Conservation (phyloP, 176 grass and related monocot species). For the Oryza glaberrima region DNA sequence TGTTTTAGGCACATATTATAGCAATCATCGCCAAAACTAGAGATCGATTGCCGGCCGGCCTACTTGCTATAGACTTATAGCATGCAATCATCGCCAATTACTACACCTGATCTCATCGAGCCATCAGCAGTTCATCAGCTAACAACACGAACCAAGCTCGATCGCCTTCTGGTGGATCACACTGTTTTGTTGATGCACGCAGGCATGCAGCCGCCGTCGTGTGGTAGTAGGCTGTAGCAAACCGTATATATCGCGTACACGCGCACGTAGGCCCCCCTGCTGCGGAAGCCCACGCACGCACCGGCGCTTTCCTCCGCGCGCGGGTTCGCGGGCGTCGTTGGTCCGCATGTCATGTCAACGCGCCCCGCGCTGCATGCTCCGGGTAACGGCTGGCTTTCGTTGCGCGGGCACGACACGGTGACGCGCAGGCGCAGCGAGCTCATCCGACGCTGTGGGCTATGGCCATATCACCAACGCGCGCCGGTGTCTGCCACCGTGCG, state of each 20-base stretch:
- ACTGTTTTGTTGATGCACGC: background rate
- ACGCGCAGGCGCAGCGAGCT: too few species aligned
- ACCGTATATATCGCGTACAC: background rate
- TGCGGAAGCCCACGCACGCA: too few species aligned
- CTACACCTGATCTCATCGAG: background rate
- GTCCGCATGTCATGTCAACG: too few species aligned
- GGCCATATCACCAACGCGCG: too few species aligned
- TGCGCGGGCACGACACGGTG: too few species aligned
- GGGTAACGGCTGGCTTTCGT: too few species aligned
- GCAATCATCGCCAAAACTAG: background rate
- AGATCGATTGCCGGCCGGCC: background rate
- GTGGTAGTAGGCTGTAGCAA: background rate
- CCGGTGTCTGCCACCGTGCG: too few species aligned
- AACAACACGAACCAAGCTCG: background rate
- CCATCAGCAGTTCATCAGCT: background rate
- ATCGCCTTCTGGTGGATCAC: background rate
- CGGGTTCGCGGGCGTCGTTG: too few species aligned
- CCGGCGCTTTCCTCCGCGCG: too few species aligned
- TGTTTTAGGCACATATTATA: background rate
- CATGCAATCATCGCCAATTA: background rate
- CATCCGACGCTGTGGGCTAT: too few species aligned
- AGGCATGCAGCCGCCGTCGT: background rate
- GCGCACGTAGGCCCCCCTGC: too few species aligned
- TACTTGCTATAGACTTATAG: background rate
- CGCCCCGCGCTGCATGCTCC: too few species aligned